A percentile compares a stretch with the other conserved stretches of the same genome.
Conservation (phyloP, 257 asterid genomes). For the Nicotiana noctiflora region DNA sequence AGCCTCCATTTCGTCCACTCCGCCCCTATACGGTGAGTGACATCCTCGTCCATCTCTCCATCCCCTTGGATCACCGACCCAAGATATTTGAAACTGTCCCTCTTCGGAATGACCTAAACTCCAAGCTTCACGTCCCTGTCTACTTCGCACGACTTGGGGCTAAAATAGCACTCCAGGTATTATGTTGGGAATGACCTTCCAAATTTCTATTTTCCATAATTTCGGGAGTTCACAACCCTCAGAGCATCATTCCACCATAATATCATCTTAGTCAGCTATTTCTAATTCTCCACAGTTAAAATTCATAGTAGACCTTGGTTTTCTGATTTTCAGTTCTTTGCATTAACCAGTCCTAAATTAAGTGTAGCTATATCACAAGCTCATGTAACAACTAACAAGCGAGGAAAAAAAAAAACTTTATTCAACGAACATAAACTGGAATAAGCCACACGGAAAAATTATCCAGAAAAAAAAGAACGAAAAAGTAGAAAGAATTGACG, state of each 20-base stretch:
- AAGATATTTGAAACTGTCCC: too few relatives aligned
- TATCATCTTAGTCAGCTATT: background rate
- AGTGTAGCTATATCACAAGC: background rate
- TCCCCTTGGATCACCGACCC: too few relatives aligned
- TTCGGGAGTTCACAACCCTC: background rate
- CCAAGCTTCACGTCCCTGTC: too few relatives aligned
- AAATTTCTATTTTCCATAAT: background rate
- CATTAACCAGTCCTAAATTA: background rate
- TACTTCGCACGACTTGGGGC: too few relatives aligned
- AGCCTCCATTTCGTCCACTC: too few relatives aligned
- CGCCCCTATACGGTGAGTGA: too few relatives aligned
- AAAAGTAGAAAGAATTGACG: background rate
- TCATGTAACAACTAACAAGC: background rate
- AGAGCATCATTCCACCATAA: too few relatives aligned
- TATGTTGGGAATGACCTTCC: too few relatives aligned
- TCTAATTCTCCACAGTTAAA: background rate
- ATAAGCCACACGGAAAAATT: background rate
- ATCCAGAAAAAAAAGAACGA: background rate
- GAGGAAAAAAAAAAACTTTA: background rate
- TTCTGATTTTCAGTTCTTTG: background rate
- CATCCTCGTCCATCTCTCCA: too few relatives aligned
- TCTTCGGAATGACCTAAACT: too few relatives aligned
- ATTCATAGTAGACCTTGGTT: background rate
- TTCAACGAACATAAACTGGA: background rate
- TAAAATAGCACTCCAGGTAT: too few relatives aligned